Conservation (phyloP, 2,329 filamentous ascomycete species). For the Lomentospora prolificans region DNA sequence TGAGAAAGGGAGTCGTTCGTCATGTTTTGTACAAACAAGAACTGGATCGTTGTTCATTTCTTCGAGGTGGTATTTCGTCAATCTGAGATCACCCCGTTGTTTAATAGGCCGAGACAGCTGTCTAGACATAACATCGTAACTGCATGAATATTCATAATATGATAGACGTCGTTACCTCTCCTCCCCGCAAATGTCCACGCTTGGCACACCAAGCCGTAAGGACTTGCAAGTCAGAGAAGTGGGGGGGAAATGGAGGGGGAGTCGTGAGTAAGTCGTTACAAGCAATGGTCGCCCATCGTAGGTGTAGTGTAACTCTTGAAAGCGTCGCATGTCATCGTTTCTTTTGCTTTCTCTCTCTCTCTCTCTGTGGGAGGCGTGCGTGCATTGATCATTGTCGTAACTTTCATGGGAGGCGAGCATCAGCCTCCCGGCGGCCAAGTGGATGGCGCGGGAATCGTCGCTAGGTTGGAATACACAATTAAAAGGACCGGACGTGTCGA, state of each 20-base stretch:
- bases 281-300: conserved; percentile 2
- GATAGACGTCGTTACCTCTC: neutral
- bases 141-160: conserved; percentile 8
- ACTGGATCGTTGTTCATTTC: neutral
- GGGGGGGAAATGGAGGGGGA: neutral
- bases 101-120: conserved; percentile 8
- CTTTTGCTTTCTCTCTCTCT: neutral
- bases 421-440: neutral
- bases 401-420: neutral
- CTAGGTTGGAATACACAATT: conserved; percentile 4
- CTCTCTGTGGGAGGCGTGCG: neutral
- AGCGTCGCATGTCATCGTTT: neutral
- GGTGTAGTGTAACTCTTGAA: conserved; percentile 5
- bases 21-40: neutral
- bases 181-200: neutral
- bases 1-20: neutral
- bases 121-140: conserved; percentile 10
- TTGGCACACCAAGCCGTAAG: neutral
- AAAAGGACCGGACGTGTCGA: conserved; percentile 6
- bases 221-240: neutral
- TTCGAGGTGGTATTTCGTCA: neutral
- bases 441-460: conserved; percentile 6
- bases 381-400: neutral
- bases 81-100: neutral
- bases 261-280: neutral